Evolutionary conservation across 2,329 filamentous ascomycete genomes (phyloP), one percentile per base, ranked within the genome.

Genomic region (Pyrenochaeta sp.): DNA sequence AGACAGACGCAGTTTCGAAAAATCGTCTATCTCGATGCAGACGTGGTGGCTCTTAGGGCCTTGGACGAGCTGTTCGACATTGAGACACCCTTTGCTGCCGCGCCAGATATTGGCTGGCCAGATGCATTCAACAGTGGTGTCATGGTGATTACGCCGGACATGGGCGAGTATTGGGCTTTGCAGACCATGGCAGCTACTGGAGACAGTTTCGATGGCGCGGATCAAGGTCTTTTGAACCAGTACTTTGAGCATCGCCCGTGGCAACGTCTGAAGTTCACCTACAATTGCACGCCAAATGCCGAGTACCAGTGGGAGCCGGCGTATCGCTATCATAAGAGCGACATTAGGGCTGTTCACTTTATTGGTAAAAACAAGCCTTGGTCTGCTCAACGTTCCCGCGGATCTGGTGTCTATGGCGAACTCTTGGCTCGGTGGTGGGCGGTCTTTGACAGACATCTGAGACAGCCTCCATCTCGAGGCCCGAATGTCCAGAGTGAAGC

Each of bases 81-180:
- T 36, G 78, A 85, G 10, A 81, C 81, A 30, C 67, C 79, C 21
- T 88, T 90, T 64, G 86, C 87, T 21, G 87, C 95, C 2, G 92
- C 91, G 10, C 93, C 95, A 29, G 95, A 99, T 76, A 92, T 98
- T 67, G 95, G 95, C 64, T 99, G 95, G 95, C 95, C 95, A 30
- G 95, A 99, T 78, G 85, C 93, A 56, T 98, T 98, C 86, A 99
- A 99, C 78, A 92, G 90, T n/a, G 95, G 95, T 69, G 87, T 99
- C 66, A 96, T 99, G 92, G 92, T 92, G 31, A 78, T 99, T 54
- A 89, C 84, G 14, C 95, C 95, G 30, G 90, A 94, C 76, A 82
- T 93, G 84, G 90, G 89, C 51, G 93, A 96, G 63, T 98, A 93
- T 77, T 89, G 92, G 77, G 90, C 91, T 36, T 83, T 99, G 71